Evolutionary conservation across 1,284 basidiomycete species (phyloP), one percentile per base, ranked within the genome.

Genomic region (Pascua guehoae): DNA sequence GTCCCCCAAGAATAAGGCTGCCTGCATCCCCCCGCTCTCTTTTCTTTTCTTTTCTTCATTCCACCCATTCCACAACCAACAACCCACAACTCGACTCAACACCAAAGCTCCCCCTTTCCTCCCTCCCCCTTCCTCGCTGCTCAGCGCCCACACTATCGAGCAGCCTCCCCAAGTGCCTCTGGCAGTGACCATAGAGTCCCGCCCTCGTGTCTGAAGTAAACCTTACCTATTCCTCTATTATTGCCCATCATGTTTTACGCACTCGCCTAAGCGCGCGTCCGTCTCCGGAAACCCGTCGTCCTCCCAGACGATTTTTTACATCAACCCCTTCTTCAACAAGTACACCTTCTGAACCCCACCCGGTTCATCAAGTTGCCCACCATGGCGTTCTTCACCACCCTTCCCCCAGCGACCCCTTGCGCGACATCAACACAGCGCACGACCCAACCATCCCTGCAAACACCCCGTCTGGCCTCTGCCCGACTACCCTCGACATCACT

Each of bases 351-450:
- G 58, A 63, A 60, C 62, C 58, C 47, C 32, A 51, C 56, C 45
- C 50, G 54, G 58, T 58, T 60, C 56, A 12, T 18, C 32, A 10
- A 52, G 54, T 57, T 63, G 62, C 62, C 62, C 62, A 63, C 43
- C 58, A 63, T 63, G 62, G 62, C 58, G 39, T 61, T 50, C 58
- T 50, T 52, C 53, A 60, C 41, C 49, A 47, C 53, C 53, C 42
- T 50, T 49, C 18, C 38, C 54, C 52, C 17, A 42, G 45, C 46
- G 42, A 49, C 36, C 18, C 36, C 44, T 36, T 40, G 41, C 41
- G 49, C 42, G 41, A 50, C 49, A 39, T 42, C 49, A 41, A 18
- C 37, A 38, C 47, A 47, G 40, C 46, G 40, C 47, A 44, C 53
- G 41, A 59, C 47, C 54, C 53, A 55, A 38, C 41, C 47, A 54